phyloP scores from a whole-genome alignment of 2,329 filamentous ascomycete species.

The Stagonosporopsis vannaccii region DNA sequence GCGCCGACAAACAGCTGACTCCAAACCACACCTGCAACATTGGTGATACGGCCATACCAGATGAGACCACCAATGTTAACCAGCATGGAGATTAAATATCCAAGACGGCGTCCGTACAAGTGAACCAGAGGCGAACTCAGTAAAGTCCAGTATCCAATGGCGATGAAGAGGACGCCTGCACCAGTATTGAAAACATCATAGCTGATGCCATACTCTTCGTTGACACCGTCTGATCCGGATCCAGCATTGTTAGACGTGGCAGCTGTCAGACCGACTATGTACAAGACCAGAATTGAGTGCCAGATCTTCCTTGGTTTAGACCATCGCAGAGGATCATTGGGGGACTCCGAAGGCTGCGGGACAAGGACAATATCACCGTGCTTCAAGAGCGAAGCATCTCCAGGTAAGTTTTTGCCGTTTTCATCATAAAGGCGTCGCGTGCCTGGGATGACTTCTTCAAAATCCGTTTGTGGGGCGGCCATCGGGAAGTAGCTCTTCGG shows the following conservation, averaged over 20 bases:
- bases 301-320: conserved; percentile 52
- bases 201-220: conserved; percentile 28
- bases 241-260: conserved; percentile 32
- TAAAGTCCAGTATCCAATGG: conserved; percentile 29
- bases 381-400: conserved; percentile 27
- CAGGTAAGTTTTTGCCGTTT: conserved; percentile 40
- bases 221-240: conserved; percentile 27
- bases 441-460: conserved; percentile 29
- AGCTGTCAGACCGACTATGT: conserved; percentile 28
- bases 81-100: conserved; percentile 27
- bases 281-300: conserved; percentile 29
- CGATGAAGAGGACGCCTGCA: conserved; percentile 28
- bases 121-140: conserved; percentile 28
- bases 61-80: conserved; percentile 29
- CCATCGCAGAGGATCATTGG: conserved; percentile 62
- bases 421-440: conserved; percentile 28
- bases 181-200: conserved; percentile 31
- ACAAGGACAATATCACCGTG: conserved; percentile 56
- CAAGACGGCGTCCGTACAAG: conserved; percentile 28
- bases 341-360: conserved; percentile 58
- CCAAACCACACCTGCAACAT: conserved; percentile 25
- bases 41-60: conserved; percentile 29
- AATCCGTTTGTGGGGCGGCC: conserved; percentile 16
- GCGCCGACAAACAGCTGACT: conserved; percentile 32
- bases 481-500: conserved; percentile 4